Evolutionary conservation across 371 early-diverging fungal genomes (phyloP).

Genomic region (Choanephora cucurbitarum): DNA sequence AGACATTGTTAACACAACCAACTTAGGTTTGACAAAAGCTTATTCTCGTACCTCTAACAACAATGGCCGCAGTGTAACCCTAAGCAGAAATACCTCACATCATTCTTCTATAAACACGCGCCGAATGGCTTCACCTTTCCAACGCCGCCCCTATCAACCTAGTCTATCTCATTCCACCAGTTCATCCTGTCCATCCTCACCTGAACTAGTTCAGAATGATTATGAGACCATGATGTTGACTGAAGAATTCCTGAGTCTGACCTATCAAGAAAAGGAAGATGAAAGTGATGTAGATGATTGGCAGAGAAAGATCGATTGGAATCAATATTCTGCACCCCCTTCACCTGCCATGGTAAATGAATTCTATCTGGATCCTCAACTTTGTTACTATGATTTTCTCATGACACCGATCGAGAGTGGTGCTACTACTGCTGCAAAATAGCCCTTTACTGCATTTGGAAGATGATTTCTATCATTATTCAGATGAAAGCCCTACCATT

Average conservation of each 20-base stretch:
- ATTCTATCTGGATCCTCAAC: constrained; percentile 2
- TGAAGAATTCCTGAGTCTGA: not conserved
- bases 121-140: too few relatives aligned
- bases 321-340: constrained; percentile 14
- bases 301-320: constrained; percentile 18
- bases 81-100: not conserved
- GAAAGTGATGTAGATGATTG: constrained; percentile 3
- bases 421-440: constrained; percentile 8
- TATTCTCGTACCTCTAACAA: constrained; percentile 2
- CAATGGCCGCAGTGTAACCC: not conserved
- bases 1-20: not conserved
- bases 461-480: constrained; percentile 4
- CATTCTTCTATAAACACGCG: too few relatives aligned
- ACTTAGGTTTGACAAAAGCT: constrained; percentile 5
- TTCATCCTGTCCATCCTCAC: too few relatives aligned
- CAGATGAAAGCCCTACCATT: constrained; percentile 20
- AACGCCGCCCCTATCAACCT: too few relatives aligned
- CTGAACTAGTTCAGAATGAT: too few relatives aligned
- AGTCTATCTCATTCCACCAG: too few relatives aligned
- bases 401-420: constrained; percentile 12
- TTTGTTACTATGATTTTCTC: constrained; percentile 6
- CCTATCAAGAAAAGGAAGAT: not conserved
- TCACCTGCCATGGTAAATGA: constrained; percentile 9
- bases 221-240: not conserved
- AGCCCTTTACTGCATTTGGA: constrained; percentile 11